Evolutionary conservation across 148 eudicot genomes (phyloP), one percentile per base, ranked within the genome.

Genomic region (Vaccinium myrtillus): DNA sequence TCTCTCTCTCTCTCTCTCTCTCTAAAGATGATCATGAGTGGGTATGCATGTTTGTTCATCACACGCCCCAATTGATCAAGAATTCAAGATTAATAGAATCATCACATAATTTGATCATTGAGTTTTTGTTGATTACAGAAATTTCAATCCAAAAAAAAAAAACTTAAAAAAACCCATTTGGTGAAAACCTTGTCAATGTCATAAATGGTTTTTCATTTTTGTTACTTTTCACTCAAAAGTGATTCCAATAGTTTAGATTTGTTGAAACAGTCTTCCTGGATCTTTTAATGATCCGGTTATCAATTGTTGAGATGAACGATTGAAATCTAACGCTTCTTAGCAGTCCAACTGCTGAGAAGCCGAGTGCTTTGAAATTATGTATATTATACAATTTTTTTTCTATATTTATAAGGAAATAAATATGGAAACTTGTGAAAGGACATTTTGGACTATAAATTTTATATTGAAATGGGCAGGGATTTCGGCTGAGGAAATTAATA

Each of bases 401-500:
- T 53, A 15, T 14, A 53, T 15, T 58, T 58, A 19, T 18, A 18
- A 5, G 7, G n/a, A 10, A 8, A 65, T 65, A 25, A 8, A 9
- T 65, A 27, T 12, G 75, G 39, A 70, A 70, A 36, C 13, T 27
- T 36, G 19, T 49, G 69, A 18, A 23, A 59, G 6, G 6, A 61
- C 11, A 6, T 61, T 61, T 32, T 21, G 46, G 65, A 25, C 13
- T 50, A 23, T 63, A 6, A 23, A 16, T 19, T 50, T 16, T 27
- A 2, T 85, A 48, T 49, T 79, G 46, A 32, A 49, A 78, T 85
- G 79, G 77, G 54, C 85, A 91, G 94, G 92, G 83, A 63, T 46
- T 90, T 55, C 65, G 86, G 82, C 75, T 92, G 61, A 88, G 85
- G 58, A 86, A 84, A 25, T 83, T 87, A 78, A 27, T 87, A 1